Evolutionary conservation across 495 filamentous ascomycete genomes (phyloP).

Genomic region (Annulohypoxylon stygium): DNA sequence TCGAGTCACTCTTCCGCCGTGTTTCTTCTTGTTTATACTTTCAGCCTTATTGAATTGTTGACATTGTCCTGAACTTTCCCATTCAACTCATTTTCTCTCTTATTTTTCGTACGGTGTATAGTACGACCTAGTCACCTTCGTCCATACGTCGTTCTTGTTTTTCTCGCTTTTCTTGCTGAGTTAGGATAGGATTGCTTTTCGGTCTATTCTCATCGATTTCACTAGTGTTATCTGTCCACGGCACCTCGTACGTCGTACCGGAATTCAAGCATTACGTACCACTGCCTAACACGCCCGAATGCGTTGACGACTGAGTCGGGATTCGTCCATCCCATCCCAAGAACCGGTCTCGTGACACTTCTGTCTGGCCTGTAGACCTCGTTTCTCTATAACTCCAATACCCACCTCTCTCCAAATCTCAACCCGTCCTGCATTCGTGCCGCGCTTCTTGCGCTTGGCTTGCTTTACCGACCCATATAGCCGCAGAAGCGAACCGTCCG

Average conservation of each 20-base stretch:
- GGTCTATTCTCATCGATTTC: neutral
- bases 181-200: neutral
- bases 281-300: slow-evolving; percentile 12
- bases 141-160: neutral
- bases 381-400: neutral
- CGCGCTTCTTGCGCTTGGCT: neutral
- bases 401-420: neutral
- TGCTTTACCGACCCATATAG: neutral
- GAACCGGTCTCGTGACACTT: slow-evolving; percentile 23
- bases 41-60: slow-evolving; percentile 2
- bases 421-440: neutral
- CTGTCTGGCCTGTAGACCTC: neutral
- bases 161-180: slow-evolving; percentile 1
- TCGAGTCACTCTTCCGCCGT: neutral
- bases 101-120: neutral
- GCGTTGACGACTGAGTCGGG: slow-evolving; percentile 22
- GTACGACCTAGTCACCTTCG: neutral
- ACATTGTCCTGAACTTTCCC: neutral
- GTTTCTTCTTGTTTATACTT: slow-evolving; percentile 14
- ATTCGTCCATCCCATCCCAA: slow-evolving; percentile 10
- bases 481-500: neutral
- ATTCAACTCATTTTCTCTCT: slow-evolving; percentile 9
- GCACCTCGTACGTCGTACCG: neutral
- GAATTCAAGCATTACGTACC: neutral
- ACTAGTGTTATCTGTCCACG: neutral